Base-by-base conservation (phyloP, 768 basidiomycete species). In the Boletus speciosus region DNA sequence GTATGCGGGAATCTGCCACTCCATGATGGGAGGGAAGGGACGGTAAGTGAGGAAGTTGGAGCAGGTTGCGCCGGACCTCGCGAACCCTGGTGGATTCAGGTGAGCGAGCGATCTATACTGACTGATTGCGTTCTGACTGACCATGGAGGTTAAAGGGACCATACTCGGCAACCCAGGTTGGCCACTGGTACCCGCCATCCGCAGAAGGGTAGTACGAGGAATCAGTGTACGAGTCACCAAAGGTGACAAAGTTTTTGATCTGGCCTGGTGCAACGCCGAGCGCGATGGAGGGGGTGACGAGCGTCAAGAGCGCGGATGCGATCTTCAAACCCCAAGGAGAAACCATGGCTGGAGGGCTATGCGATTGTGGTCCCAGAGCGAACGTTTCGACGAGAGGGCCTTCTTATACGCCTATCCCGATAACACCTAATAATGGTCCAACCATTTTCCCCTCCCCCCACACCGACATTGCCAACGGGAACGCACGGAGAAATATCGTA, bases 201-300 rank as follows among this genome's bases (percentile, higher is more conserved):
- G 69, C 71, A 11, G 65, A 23, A 14, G 59, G 54, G 37, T 67
- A 67, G 46, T 61, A 66, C 8, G 76, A 77, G 2, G 80, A 65
- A 54, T 86, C 85, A 0, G 82, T 83, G 61, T 83, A 85, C 47
- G 79, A 81, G 67, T 86, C 85, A 4, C 85, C 85, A 52, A 87
- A 88, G 0, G 83, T 84, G 49, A 83, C 85, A 14, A 86, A 73
- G 54, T 80, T 78, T 64, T 81, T 82, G 54, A 87, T 84, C 56
- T 83, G 81, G 6, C 71, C 72, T 0, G 73, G 69, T 23, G 58
- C 53, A 4, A 76, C 61, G 11, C 69, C 74, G 12, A 48, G 31
- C 6, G 55, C 55, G 37, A 52, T 27, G 14, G 56, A 52, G 3
- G 55, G 47, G 8, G 43, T 25, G 19, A 47, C 38, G 21, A 67